Base-by-base conservation (phyloP, 2,329 filamentous ascomycete species). In the Colletotrichum sublineola region DNA sequence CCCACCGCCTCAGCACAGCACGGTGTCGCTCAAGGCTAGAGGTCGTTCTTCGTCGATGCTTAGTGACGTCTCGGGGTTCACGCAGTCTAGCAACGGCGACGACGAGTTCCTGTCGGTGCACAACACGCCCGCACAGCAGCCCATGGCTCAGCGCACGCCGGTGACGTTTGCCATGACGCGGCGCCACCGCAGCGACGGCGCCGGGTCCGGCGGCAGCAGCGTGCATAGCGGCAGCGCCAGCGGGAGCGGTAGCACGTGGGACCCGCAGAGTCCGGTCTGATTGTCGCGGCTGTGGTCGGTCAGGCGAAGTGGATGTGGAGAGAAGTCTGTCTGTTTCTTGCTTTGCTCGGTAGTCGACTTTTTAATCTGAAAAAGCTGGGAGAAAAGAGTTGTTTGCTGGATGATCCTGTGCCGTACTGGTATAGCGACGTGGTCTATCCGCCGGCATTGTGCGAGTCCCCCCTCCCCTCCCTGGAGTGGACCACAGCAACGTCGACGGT, bases 11-110 rank as follows among this genome's bases (percentile, higher is more conserved):
- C 67, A 70, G n/a, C 67, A 71, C 12, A 44, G 66, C 61, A 84
- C 83, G 60, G 80, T 76, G 75, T 80, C 74, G 73, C 78, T 75
- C 74, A 86, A 85, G 78, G 82, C 83, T 40, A 82, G 90, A 56
- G 89, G 89, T 31, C 87, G 90, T 61, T 91, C 89, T 40, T 91
- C 89, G 12, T 91, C 89, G 69, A 92, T 92, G 90, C 86, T 92
- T 2, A 91, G 89, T 77, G 87, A 91, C 76, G 83, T 92, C 3
- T 91, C 89, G n/a, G 89, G 90, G 29, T 91, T 92, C 76, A 92
- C 90, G 9, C 89, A 91, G 80, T 89, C 86, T 20, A 90, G 87
- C 75, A 84, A 84, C 60, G 88, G 87, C 56, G 88, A 87, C 31
- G 83, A 85, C 29, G 84, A 83, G 53, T 76, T 74, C 46, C 63